Evolutionary conservation across 352 stramenopile species (phyloP).

Genomic region (Globisporangium alternatum): DNA sequence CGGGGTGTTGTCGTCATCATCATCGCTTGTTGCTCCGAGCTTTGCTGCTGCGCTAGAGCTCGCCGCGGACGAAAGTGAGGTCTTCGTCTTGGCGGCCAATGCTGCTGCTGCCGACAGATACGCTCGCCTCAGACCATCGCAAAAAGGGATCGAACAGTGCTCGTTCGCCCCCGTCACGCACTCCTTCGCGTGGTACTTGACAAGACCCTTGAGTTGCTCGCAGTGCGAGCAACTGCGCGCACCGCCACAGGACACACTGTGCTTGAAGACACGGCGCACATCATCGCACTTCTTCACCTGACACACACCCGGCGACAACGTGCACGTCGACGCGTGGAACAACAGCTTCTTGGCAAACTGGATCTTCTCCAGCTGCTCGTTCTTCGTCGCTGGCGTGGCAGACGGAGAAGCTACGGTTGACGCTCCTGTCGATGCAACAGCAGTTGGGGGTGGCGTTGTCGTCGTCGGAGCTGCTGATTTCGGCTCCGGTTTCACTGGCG

Average conservation of each 20-base stretch:
- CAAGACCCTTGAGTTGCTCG: conserved; percentile 76
- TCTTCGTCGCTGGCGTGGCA: conserved; percentile 27
- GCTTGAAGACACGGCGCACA: conserved; percentile 82
- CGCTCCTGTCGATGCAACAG: background rate
- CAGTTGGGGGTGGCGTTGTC: background rate
- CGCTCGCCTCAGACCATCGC: conserved; percentile 60
- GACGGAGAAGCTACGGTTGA: conserved; percentile 19
- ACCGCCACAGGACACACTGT: conserved; percentile 72
- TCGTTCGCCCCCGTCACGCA: conserved; percentile 56
- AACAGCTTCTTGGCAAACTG: conserved; percentile 81
- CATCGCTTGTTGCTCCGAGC: conserved; percentile 28
- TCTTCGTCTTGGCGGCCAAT: conserved; percentile 29
- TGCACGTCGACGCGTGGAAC: conserved; percentile 71
- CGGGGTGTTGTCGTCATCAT: conserved; percentile 75
- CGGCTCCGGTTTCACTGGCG: conserved; percentile 36
- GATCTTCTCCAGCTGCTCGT: conserved; percentile 79
- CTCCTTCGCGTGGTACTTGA: conserved; percentile 85
- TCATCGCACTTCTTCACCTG: conserved; percentile 88
- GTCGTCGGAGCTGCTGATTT: conserved; percentile 1
- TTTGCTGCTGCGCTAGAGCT: conserved; percentile 14
- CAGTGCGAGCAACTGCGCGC: conserved; percentile 73
- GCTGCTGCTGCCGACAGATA: conserved; percentile 48
- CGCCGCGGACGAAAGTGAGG: conserved; percentile 21
- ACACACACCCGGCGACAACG: conserved; percentile 51
- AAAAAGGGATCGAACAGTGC: conserved; percentile 83